Evolutionary conservation across 176 grass and related monocot genomes (phyloP).

Genomic region (Elymus sibiricus): DNA sequence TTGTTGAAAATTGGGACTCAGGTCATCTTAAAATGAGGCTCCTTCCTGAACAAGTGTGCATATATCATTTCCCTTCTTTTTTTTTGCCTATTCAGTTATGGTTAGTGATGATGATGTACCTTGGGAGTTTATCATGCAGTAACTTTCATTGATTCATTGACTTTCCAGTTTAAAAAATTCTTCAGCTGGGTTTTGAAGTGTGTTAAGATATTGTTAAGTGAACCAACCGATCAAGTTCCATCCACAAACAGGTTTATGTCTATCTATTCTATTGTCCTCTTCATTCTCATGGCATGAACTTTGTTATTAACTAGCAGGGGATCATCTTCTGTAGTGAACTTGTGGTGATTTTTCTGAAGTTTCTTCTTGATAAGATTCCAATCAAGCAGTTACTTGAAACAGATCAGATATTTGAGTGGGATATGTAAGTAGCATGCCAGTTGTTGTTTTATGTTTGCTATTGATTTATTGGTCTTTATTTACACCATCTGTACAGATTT

Average conservation of each 20-base stretch:
- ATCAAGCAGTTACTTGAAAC: constrained; percentile 80
- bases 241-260: constrained; percentile 61
- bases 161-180: constrained; percentile 96
- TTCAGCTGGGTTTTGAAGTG: constrained; percentile 92
- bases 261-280: background rate
- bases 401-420: constrained; percentile 58
- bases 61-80: background rate
- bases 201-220: constrained; percentile 82
- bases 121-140: constrained; percentile 31
- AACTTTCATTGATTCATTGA: constrained; percentile 30
- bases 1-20: background rate
- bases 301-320: constrained; percentile 24
- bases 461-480: background rate
- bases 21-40: constrained; percentile 17
- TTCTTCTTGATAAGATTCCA: constrained; percentile 74
- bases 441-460: constrained; percentile 28
- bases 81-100: constrained; percentile 10
- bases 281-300: constrained; percentile 18
- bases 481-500: background rate
- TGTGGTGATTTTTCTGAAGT: constrained; percentile 92
- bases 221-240: constrained; percentile 77
- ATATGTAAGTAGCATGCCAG: constrained; percentile 68
- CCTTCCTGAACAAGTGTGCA: background rate
- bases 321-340: constrained; percentile 63
- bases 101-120: background rate